Evolutionary conservation across 306 rosid genomes (phyloP), one percentile per base, ranked within the genome.

Genomic region (Acacia crassicarpa): DNA sequence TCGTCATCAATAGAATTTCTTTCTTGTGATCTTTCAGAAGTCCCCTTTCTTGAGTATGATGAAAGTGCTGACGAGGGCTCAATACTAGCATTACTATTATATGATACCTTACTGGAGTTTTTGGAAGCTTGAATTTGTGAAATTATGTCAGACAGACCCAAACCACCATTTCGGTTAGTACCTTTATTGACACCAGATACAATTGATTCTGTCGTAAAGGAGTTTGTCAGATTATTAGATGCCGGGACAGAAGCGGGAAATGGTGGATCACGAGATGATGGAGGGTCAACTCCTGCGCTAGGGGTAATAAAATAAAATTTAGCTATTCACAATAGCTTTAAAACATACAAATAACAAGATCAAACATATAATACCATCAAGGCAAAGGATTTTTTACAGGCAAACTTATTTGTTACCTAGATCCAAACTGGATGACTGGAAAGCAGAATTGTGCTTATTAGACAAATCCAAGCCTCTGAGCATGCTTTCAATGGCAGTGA

Each of bases 261-360:
- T 66, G 99, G 99, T 81, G 99, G 99, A 88, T 96, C 99, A 82
- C 99, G 99, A 90, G 98, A 92, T 75, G 99, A 94, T 88, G 99
- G 99, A 90, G 95, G 98, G 94, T 96, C 99, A 96, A 96, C 98
- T 91, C 99, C 99, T 96, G 99, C 97, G 90, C 98, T 90, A 96
- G 98, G 97, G 85, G 87, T 76, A 91, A 91, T 84, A 93, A 87
- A 76, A 87, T 86, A 84, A 80, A 91, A 89, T 84, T 92, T 89
- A 93, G 96, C 98, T 87, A 89, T 88, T 88, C 94, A 88, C 89
- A 88, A 74, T 44, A 79, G 59, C 72, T 68, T 81, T 74, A 79
- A 67, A 61, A 44, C 63, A 83, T 58, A 78, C 65, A 74, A 69
- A 62, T n/a, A 72, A 56, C 53, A 72, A 32, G 49, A 56, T 32